phyloP scores from a whole-genome alignment of 768 basidiomycete genomes.

The Boletus speciosus region DNA sequence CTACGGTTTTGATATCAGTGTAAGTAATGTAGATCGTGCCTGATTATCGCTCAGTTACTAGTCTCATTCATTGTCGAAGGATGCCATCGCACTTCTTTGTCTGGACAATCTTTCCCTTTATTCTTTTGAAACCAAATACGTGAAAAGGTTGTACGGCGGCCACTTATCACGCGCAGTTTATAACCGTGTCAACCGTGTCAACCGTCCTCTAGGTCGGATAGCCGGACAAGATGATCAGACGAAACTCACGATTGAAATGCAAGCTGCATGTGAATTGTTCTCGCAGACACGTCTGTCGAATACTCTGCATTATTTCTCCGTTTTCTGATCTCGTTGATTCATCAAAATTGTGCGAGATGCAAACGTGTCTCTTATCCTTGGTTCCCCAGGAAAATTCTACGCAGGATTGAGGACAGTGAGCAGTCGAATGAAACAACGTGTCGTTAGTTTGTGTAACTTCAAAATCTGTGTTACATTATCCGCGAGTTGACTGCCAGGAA shows the following conservation, averaged over 20 bases:
- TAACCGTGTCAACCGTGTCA: conserved; percentile 1
- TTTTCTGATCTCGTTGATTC: conserved; percentile 13
- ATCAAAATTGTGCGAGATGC: conserved; percentile 97
- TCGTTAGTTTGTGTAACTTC: conserved; percentile 7
- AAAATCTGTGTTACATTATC: conserved; percentile 6
- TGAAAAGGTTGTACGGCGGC: conserved; percentile 96
- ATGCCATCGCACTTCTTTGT: conserved; percentile 91
- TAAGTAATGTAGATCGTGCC: conserved; percentile 34
- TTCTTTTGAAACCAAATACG: conserved; percentile 98
- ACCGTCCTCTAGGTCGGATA: conserved; percentile 70
- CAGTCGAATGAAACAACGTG: conserved; percentile 87
- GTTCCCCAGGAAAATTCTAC: conserved; percentile 92
- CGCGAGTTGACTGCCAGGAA: conserved; percentile 3
- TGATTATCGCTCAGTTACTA: neutral
- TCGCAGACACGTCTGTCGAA: conserved; percentile 86
- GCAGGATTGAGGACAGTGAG: conserved; percentile 88
- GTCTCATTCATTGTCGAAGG: conserved; percentile 43
- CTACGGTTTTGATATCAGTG: conserved; percentile 92
- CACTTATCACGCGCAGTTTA: conserved; percentile 78
- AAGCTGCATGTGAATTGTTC: conserved; percentile 93
- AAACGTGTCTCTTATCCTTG: conserved; percentile 90
- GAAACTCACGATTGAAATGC: conserved; percentile 97
- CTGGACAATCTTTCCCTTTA: conserved; percentile 97
- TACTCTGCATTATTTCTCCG: neutral
- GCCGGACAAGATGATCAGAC: conserved; percentile 99